Evolutionary conservation across 2,329 filamentous ascomycete genomes (phyloP), one percentile per base, ranked within the genome.

Genomic region (Fusarium staphyleae): DNA sequence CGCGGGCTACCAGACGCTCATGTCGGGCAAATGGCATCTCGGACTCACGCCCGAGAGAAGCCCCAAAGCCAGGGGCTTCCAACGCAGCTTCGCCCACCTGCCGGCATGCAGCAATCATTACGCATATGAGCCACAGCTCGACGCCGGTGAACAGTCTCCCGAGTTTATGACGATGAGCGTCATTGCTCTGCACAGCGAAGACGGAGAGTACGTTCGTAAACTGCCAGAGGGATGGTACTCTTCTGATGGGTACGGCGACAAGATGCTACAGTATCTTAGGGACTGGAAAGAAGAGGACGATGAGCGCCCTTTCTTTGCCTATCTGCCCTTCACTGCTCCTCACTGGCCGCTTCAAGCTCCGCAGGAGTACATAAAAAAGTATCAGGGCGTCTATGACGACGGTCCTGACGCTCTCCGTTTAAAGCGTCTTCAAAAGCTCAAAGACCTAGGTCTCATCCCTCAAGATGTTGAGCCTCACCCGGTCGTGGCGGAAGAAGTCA

Each of bases 321-420:
- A 66, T 15, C 40, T 70, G 3, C 54, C 67, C 1, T 87, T 85
- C 65, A 83, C 83, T 0, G 84, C 84, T 0, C 84, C 84, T 4
- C 84, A 87, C 60, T 87, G 84, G 84, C 84, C 84, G 2, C 70
- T 87, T 2, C 84, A 87, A 62, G 83, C 83, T 0, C 82, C 83
- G 0, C 67, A 72, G 30, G 78, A 84, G 56, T 78, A 80, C 46
- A 78, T 83, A 32, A 73, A 77, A 13, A 81, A 84, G 50, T 87
- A 87, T 66, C 75, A 75, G 6, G 84, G 84, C 2, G 72, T 83
- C 0, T 87, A 87, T 63, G 79, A 86, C 35, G 82, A 84, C 3
- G 85, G 85, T 0, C 85, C 84, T 0, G 81, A 84, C 18, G 80
- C 75, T 1, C 75, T 87, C 5, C 75, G 84, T 0, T 63, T 77